Evolutionary conservation across 129 eudicot genomes (phyloP), one percentile per base, ranked within the genome.

Genomic region (Gnaphalium uliginosum): DNA sequence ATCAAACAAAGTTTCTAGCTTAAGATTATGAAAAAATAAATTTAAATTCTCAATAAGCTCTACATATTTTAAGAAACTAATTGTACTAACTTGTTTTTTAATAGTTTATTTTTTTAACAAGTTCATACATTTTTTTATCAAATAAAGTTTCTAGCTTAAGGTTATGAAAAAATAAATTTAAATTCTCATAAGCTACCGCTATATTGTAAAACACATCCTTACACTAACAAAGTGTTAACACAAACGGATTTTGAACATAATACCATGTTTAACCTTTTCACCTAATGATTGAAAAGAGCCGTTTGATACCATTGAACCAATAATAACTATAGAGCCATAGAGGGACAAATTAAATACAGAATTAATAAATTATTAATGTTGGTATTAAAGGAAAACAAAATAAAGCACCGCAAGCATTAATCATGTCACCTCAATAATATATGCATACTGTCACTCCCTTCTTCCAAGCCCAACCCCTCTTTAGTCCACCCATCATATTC

Each of bases 401-500:
- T 46, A 46, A 73, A 43, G 54, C 83, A 73, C 83, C 83, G 83
- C 79, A 66, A 57, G 43, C 81, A 76, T 56, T 79, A 83, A 79
- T 86, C 85, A 86, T 86, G 85, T 77, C 90, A 79, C 76, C 79
- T 74, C 90, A 80, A 69, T 74, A 80, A 86, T 76, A 82, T 69
- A 79, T 0, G 79, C 69, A 82, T 79, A 79, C 76, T 70, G 73
- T 65, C 74, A 61, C 75, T 60, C 37, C 17, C 53, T 46, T 46
- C n/a, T 46, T 46, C 53, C 53, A 46, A 48, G 75, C 73, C 64
- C 4, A 58, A 60, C 26, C 26, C 18, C 66, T 71, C 74, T 72
- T 53, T 76, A 64, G 41, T 23, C 72, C 68, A 53, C 76, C 71
- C 83, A 80, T 75, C 78, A 68, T 73, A 29, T 63, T 27, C 81